These are phyloP conservation scores for Venturia effusa DNA, from an alignment of 2,329 filamentous ascomycete species.

Conservation along the genomic window DNA sequence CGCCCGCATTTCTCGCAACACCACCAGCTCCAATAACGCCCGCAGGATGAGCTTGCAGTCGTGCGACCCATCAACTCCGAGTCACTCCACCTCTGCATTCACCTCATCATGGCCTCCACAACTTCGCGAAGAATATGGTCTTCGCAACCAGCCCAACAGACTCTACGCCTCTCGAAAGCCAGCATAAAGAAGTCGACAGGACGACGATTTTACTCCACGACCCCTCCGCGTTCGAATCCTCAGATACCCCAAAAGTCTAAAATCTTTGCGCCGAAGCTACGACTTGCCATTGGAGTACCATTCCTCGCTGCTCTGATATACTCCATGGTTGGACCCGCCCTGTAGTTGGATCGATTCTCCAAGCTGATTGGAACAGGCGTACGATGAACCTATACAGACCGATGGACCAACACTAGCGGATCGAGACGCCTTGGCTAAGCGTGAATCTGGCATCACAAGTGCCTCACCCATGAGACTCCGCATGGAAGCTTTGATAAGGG, in stretches of 20 bases:
- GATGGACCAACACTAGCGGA: conserved; percentile 69
- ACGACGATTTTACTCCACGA: not conserved
- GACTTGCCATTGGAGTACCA: conserved; percentile 11
- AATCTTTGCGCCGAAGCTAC: conserved; percentile 10
- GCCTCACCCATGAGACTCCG: conserved; percentile 91
- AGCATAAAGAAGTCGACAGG: not conserved
- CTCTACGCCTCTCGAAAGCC: not conserved
- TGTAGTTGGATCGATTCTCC: not conserved
- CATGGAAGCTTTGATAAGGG: conserved; percentile 94
- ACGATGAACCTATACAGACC: conserved; percentile 30
- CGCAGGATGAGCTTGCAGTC: not conserved
- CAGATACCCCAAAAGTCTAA: not conserved
- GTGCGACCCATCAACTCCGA: not conserved
- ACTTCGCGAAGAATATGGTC: not conserved
- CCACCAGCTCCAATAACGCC: not conserved
- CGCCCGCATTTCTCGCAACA: not conserved
- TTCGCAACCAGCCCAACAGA: not conserved
- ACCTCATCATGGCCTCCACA: conserved; percentile 1
- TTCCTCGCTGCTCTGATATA: conserved; percentile 9
- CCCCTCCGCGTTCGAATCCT: not conserved
- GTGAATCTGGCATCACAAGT: conserved; percentile 61
- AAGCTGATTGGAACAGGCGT: conserved; percentile 24
- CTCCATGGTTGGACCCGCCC: not conserved
- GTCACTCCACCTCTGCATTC: not conserved
- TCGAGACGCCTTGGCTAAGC: conserved; percentile 70